A percentile compares a stretch with the other conserved stretches of the same genome.
Evolutionary conservation across 1,139 yeast species (phyloP).

Genomic region (Yamadazyma epiphylla): DNA sequence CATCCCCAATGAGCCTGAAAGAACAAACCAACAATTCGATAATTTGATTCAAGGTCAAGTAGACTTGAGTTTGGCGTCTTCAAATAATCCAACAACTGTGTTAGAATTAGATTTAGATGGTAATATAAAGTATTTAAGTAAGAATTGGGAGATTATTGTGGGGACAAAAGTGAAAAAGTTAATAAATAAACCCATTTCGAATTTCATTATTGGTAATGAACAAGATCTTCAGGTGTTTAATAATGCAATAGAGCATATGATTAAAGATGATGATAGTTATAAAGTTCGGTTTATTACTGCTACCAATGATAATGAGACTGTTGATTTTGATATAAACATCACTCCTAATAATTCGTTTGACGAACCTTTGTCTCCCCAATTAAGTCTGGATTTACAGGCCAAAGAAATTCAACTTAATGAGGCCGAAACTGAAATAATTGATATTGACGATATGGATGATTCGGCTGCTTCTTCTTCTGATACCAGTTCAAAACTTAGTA

Average conservation of each 20-base stretch:
- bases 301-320: slow-evolving; percentile 30
- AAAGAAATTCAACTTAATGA: no score
- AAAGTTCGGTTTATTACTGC: slow-evolving; percentile 69
- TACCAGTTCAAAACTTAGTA: slow-evolving; percentile 35
- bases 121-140: slow-evolving; percentile 66
- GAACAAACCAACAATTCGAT: slow-evolving; percentile 5
- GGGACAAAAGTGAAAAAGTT: slow-evolving; percentile 62
- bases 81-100: slow-evolving; percentile 74
- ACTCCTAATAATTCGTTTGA: slow-evolving; percentile 30
- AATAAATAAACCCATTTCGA: slow-evolving; percentile 56
- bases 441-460: slow-evolving; percentile 7
- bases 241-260: slow-evolving; percentile 70
- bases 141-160: slow-evolving; percentile 72
- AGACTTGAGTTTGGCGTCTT: slow-evolving; percentile 54
- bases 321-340: slow-evolving; percentile 11
- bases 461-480: slow-evolving; percentile 12
- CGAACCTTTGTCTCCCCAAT: no score
- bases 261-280: slow-evolving; percentile 69
- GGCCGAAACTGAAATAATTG: slow-evolving; percentile 1
- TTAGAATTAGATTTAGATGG: slow-evolving; percentile 83
- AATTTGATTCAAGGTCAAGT: slow-evolving; percentile 38
- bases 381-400: no score
- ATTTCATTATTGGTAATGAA: slow-evolving; percentile 60
- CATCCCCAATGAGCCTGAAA: slow-evolving; percentile 4
- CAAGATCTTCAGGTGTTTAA: slow-evolving; percentile 67